Evolutionary conservation across 345 rosid species (phyloP), one percentile per base, ranked within the genome.

Genomic region (Populus nigra): DNA sequence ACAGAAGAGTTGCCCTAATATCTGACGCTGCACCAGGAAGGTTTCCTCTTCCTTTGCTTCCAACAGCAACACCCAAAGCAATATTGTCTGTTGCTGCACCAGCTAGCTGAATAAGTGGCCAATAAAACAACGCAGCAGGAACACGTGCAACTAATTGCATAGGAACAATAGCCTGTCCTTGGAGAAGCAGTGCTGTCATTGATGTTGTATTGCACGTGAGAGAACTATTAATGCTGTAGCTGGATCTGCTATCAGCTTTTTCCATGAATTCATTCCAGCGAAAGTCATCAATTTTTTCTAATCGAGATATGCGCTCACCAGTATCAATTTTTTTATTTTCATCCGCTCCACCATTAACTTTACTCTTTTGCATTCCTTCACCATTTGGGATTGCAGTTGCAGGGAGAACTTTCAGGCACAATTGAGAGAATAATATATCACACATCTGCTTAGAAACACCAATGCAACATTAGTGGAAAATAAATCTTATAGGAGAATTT

Each of bases 21-120:
- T 96, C 99, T 27, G 99, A 91, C 76, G 93, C 94, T 65, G 97
- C 93, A 77, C 99, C 99, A 66, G 98, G 97, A 80, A 96, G 86
- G 77, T 93, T 93, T 80, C 99, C 99, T 84, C 94, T 91, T 84
- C 99, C 99, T 86, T 96, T 93, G 86, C 99, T 96, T 82, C 98
- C 99, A 85, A 96, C 99, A 31, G 99, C 97, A 47, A 96, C 94
- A 80, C 98, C 97, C 81, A 93, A 86, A 62, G 98, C 88, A 29
- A 96, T 91, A 83, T 96, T 91, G 81, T 93, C 98, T 49, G 98
- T 89, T 65, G 97, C 97, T 62, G 99, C 99, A 83, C 94, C 91
- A 70, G 97, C 99, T 27, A 96, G 94, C 82, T 93, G 99, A 85
- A 96, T 88, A 87, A 96, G 84, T 16, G 99, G 99, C 99, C 99